Conservation (phyloP, 306 rosid species). For the Chamaecrista fasciculata region DNA sequence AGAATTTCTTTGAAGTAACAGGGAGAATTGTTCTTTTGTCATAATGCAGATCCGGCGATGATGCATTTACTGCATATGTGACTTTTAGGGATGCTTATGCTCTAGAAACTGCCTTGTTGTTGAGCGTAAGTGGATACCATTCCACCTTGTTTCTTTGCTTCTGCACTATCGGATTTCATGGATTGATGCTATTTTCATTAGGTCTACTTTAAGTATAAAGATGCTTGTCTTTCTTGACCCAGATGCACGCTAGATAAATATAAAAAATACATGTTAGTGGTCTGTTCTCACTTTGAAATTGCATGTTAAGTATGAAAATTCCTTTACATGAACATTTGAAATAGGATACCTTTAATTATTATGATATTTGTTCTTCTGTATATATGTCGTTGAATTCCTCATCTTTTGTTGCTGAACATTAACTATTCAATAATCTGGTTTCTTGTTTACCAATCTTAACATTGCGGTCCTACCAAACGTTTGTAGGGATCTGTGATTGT, state of each 20-base stretch:
- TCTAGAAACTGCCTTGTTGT: conserved; percentile 80
- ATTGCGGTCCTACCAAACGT: conserved; percentile 18
- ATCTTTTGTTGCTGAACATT: background rate
- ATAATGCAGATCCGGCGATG: conserved; percentile 57
- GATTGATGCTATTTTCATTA: background rate
- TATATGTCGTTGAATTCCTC: background rate
- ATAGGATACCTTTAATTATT: background rate
- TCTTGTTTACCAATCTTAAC: conserved; percentile 18
- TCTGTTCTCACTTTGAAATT: conserved; percentile 9
- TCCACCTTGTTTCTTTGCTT: conserved; percentile 2
- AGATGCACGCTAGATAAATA: conserved; percentile 1
- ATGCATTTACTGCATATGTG: conserved; percentile 72
- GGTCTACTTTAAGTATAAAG: background rate
- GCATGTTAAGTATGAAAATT: background rate
- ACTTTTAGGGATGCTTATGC: conserved; percentile 86
- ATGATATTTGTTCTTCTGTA: background rate
- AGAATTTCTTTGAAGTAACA: conserved; percentile 25
- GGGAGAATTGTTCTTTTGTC: conserved; percentile 22
- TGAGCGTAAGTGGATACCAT: conserved; percentile 55
- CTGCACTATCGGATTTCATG: conserved; percentile 5
- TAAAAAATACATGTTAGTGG: background rate
- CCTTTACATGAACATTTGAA: background rate
- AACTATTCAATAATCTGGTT: background rate
- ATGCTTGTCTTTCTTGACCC: background rate
- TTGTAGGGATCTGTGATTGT: conserved; percentile 76